Base-by-base conservation (phyloP, 1,139 yeast genomes). In the Lipomyces yarrowii region DNA sequence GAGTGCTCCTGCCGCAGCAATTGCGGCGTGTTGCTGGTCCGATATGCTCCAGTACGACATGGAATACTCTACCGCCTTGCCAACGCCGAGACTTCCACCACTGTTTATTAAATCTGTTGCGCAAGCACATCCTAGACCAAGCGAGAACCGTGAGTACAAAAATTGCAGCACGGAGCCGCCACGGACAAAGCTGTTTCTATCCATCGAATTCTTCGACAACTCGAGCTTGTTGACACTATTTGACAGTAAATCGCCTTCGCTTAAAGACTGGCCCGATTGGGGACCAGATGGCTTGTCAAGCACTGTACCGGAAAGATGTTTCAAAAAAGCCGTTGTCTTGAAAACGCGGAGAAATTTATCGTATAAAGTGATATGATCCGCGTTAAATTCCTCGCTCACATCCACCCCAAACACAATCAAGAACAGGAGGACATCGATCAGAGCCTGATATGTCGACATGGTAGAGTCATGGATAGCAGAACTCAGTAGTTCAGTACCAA, bases 381-480 rank as follows among this genome's bases (percentile, higher is more conserved):
- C 59, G 23, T 37, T 46, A 51, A 58, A 60, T 11, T 61, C 64
- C n/a, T 61, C 65, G 42, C 61, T 46, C 23, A 64, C 66, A n/a
- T 67, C 69, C 6, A 62, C 57, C 21, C 46, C 51, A 58, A 62
- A 68, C 2, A 68, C 69, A 18, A 61, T 60, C 42, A 68, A 39
- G 48, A 68, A 68, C 18, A 68, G 48, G 39, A 67, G 42, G 8
- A 63, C 21, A 42, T 67, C 64, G 6, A 65, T 57, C 10, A 67
- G 57, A 4, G 59, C 30, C n/a, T 48, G 33, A 46, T 61, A 58
- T 10, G 62, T 56, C 2, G 58, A 21, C 26, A 33, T n/a, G 11
- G 56, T 53, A 8, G 59, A 33, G 13, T 57, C 64, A 35, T 48
- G 46, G 15, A 57, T 42, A 11, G 69, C 51, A 1, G 55, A 39